phyloP scores from a whole-genome alignment of 257 asterid species.

The Vinca minor region DNA sequence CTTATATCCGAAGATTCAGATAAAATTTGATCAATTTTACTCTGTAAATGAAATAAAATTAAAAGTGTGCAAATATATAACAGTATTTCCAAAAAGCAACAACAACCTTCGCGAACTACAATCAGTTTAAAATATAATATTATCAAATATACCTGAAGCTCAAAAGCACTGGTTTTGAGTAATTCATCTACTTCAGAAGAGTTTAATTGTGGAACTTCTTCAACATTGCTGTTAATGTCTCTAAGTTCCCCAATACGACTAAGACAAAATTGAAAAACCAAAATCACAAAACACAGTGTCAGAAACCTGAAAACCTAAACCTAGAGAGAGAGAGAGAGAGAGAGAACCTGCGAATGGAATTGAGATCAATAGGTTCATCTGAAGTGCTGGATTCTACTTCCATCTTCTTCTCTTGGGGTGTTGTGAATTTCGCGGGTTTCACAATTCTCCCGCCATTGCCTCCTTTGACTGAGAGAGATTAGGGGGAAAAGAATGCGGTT shows the following conservation, averaged over 20 bases:
- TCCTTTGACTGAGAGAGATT: not conserved
- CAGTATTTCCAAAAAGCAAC: not conserved
- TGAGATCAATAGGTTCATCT: not conserved
- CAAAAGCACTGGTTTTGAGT: conserved; percentile 20
- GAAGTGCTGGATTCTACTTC: not conserved
- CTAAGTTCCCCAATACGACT: conserved; percentile 59
- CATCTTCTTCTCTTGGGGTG: not conserved
- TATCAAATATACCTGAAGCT: conserved; percentile 41
- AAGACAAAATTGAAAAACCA: not conserved
- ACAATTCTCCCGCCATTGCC: conserved; percentile 4
- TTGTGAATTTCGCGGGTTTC: not conserved
- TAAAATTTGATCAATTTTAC: conserved; percentile 29
- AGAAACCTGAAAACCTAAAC: not conserved
- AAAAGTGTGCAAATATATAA: not conserved
- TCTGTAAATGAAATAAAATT: conserved; percentile 32
- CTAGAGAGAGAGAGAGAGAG: not conserved
- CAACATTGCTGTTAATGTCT: conserved; percentile 18
- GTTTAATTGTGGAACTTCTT: conserved; percentile 9
- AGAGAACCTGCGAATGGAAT: conserved; percentile 1
- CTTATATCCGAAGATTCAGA: conserved; percentile 34
- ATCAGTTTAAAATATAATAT: not conserved
- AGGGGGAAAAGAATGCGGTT: too few species aligned
- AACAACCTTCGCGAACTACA: not conserved
- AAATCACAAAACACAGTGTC: not conserved
- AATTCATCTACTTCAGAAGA: conserved; percentile 26